phyloP scores from a whole-genome alignment of 306 rosid species.

The Begonia masoniana region DNA sequence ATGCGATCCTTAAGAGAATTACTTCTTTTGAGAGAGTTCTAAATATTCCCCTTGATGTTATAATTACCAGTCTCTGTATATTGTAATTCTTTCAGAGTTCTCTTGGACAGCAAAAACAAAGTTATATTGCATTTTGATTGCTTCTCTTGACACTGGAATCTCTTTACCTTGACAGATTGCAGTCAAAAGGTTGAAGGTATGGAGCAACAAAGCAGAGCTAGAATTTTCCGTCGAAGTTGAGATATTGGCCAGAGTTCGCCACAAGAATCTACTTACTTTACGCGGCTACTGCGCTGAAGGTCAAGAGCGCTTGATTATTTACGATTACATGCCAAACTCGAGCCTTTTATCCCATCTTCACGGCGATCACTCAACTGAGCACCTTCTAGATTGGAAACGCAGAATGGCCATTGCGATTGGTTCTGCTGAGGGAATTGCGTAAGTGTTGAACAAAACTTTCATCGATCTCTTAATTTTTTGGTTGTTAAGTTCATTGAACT shows the following conservation, averaged over 20 bases:
- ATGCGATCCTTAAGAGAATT: no score
- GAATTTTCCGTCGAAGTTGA: constrained; percentile 60
- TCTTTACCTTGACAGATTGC: neutral
- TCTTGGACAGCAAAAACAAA: no score
- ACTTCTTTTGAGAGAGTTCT: no score
- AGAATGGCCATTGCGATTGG: constrained; percentile 48
- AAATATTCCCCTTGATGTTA: no score
- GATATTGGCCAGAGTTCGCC: constrained; percentile 52
- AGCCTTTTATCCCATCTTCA: constrained; percentile 57
- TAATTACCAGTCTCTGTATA: no score
- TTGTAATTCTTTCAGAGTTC: no score
- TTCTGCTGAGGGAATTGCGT: constrained; percentile 50
- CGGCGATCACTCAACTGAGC: constrained; percentile 47
- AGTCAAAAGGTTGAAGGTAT: constrained; percentile 54
- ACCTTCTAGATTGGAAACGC: constrained; percentile 47
- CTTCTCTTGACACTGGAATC: no score
- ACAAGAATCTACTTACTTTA: constrained; percentile 53
- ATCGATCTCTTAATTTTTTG: neutral
- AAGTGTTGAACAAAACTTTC: constrained; percentile 14
- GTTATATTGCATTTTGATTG: no score
- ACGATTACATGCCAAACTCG: constrained; percentile 50
- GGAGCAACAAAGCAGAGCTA: constrained; percentile 58
- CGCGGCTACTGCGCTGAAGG: constrained; percentile 72
- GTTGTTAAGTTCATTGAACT: constrained; percentile 2
- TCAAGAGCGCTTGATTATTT: constrained; percentile 45